Evolutionary conservation across 2,329 filamentous ascomycete genomes (phyloP).

Genomic region (Clarireedia sp.): DNA sequence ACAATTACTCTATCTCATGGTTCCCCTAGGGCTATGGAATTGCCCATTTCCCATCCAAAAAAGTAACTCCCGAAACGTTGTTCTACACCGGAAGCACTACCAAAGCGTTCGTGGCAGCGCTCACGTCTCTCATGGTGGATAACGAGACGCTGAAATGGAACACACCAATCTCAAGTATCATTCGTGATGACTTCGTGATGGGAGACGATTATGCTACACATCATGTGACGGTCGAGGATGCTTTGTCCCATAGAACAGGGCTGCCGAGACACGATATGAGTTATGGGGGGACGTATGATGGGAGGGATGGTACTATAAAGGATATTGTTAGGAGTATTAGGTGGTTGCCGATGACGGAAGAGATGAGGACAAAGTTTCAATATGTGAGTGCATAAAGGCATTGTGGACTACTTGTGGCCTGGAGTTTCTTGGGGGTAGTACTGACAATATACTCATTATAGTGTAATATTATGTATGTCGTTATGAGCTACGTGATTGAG

Average conservation of each 20-base stretch:
- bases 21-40: constrained; percentile 33
- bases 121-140: constrained; percentile 42
- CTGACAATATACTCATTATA: not conserved
- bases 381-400: constrained; percentile 28
- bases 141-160: constrained; percentile 39
- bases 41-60: constrained; percentile 30
- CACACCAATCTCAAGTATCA: constrained; percentile 38
- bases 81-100: constrained; percentile 49
- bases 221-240: constrained; percentile 46
- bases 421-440: no score
- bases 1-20: not conserved
- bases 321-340: constrained; percentile 37
- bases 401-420: no score
- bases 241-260: constrained; percentile 45
- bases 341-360: constrained; percentile 36
- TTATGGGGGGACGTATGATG: constrained; percentile 29
- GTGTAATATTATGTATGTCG: constrained; percentile 43
- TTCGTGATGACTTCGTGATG: constrained; percentile 46
- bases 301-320: constrained; percentile 25
- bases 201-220: constrained; percentile 38
- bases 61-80: constrained; percentile 40
- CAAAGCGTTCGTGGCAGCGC: constrained; percentile 46
- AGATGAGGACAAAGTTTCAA: constrained; percentile 38
- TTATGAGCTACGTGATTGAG: constrained; percentile 40
- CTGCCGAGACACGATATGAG: constrained; percentile 36